Evolutionary conservation across 352 stramenopile genomes (phyloP), one percentile per base, ranked within the genome.

Genomic region (Pythium sp.): DNA sequence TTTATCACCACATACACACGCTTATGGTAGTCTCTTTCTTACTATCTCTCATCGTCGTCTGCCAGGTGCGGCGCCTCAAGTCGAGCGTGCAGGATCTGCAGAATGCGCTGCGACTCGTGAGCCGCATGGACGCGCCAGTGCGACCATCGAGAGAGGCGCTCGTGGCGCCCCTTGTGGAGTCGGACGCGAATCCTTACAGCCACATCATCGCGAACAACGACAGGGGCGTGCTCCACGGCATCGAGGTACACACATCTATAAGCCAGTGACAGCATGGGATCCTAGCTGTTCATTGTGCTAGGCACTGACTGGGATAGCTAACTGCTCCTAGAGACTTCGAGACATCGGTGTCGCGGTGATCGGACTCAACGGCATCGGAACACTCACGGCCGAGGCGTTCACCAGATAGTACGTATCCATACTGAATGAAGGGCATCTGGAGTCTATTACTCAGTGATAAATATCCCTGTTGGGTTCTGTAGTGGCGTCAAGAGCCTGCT

Each of bases 181-280:
- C 76, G 9, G 47, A 46, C 32, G 38, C 71, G 11, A 70, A 84
- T 43, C 74, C 74, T 15, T 75, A 74, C 68, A 73, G 71, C 34
- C 77, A 72, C 51, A 82, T 86, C 53, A 38, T 73, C 14, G 73
- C 80, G 46, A 88, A 84, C 67, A 88, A 86, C 67, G 76, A 81
- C 28, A 70, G 76, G 7, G 80, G 77, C 9, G 72, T 82, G 24
- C 51, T 84, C 34, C 70, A 73, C 36, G 56, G 67, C 36, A 80
- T 86, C 22, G 73, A 88, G 24, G 24, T 26, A 26, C 24, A 26
- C 24, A 26, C 24, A 26, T 26, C 24, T 26, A 26, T 26, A 26
- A 26, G 24, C 24, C 24, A 26, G 24, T 26, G 24, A 26, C 24
- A 26, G 24, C 24, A 26, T 26, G 24, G 24, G 14, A 20, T 5